Base-by-base conservation (phyloP, 108 stramenopile species). In the Nitzschia sp. region DNA sequence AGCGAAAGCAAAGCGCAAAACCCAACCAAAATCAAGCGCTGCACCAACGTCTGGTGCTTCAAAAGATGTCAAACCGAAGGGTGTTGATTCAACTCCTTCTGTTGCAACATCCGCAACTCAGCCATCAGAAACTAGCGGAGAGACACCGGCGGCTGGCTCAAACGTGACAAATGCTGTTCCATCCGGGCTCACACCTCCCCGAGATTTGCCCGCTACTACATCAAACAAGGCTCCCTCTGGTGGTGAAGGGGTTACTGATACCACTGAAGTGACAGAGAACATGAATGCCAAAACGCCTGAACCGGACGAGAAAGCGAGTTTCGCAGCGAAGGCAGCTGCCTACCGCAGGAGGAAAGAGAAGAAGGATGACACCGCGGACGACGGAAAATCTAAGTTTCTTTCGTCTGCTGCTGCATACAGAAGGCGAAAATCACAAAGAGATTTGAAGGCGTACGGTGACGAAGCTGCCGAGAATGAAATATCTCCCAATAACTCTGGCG, bases 281-380 rank as follows among this genome's bases (percentile, higher is more conserved):
- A 37, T 6, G 3, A 19, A 6, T 1, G 48, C 15, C 15, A 21
- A 54, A 40, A 6, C 2, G 53, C 7, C 46, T 64, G 12, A 46
- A 50, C 6, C 20, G n/a, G n/a, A 46, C 21, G 43, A 46, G 10
- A 21, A 64, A 15, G 24, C 1, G 11, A 22, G 20, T 7, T 66
- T 66, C 24, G 53, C 67, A 9, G 55, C 55, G 2, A 68, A 68
- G 37, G 67, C 67, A 22, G 55, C 67, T 41, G 67, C 67, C 12
- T 68, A 57, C 41, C 9, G 55, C 2, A 61, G 29, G 20, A 40
- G 40, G n/a, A 56, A 50, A 7, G 53, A 54, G 34, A 66, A n/a
- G 51, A 54, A 52, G 29, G 67, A 65, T 3, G 65, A 65, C n/a
- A 19, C 8, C 34, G 55, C 39, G 0, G 67, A 57, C 26, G 53